phyloP scores from a whole-genome alignment of 148 eudicot genomes.

The Chenopodium quinoa region DNA sequence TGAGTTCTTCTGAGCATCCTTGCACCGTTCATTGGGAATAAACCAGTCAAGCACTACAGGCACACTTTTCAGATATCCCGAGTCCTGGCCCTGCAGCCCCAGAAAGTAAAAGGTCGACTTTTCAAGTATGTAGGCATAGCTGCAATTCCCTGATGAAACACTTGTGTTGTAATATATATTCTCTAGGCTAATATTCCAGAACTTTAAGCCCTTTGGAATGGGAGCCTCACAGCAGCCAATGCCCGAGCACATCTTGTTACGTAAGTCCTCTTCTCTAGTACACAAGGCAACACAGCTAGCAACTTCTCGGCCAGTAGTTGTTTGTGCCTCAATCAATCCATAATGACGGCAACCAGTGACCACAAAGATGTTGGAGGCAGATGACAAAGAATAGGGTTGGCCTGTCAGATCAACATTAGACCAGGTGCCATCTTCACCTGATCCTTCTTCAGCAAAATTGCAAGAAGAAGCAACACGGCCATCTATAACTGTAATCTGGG shows the following conservation, averaged over 20 bases:
- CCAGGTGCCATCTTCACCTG: neutral
- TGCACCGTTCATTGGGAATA: slow-evolving; percentile 16
- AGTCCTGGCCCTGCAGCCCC: neutral
- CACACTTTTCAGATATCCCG: slow-evolving; percentile 6
- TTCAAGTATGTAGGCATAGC: slow-evolving; percentile 19
- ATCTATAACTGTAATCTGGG: slow-evolving; percentile 12
- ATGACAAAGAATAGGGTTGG: slow-evolving; percentile 9
- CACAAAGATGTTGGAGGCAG: slow-evolving; percentile 18
- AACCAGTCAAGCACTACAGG: slow-evolving; percentile 29
- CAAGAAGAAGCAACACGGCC: slow-evolving; percentile 16
- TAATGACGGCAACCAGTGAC: slow-evolving; percentile 30
- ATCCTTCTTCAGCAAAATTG: neutral
- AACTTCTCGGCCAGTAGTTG: slow-evolving; percentile 8
- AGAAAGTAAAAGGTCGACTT: slow-evolving; percentile 10
- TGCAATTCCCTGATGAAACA: slow-evolving; percentile 21
- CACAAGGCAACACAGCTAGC: slow-evolving; percentile 28
- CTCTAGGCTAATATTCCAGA: slow-evolving; percentile 1
- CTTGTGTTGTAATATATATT: slow-evolving; percentile 9
- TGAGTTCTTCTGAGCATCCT: slow-evolving; percentile 17
- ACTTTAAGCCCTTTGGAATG: slow-evolving; percentile 22
- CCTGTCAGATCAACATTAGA: neutral
- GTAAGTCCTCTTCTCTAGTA: slow-evolving; percentile 16
- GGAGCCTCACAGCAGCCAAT: slow-evolving; percentile 31
- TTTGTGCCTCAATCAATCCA: slow-evolving; percentile 24
- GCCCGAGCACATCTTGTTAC: slow-evolving; percentile 18